Base-by-base conservation (phyloP, 2,329 filamentous ascomycete species). In the Penicillium sp. region DNA sequence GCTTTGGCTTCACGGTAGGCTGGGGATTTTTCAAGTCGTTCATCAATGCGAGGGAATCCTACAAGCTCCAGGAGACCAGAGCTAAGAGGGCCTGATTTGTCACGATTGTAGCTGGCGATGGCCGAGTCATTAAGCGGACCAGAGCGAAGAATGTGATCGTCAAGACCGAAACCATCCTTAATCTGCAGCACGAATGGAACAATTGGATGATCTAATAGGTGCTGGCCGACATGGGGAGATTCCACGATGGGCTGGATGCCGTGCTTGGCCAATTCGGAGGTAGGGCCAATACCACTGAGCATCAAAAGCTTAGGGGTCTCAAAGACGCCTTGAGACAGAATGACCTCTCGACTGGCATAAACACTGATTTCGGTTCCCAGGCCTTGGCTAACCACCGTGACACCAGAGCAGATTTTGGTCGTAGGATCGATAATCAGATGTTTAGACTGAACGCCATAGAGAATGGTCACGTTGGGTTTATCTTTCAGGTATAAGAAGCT, bases 381-480 rank as follows among this genome's bases (percentile, higher is more conserved):
- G 6, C 18, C 33, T 9, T 34, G 31, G 37, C 48, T 37, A 11
- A 48, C 18, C 33, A 83, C 72, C 28, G 79, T 74, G n/a, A 80
- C 76, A 9, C 74, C 75, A 6, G 83, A 77, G 9, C 80, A 80
- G 2, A 67, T 69, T 39, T 72, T 73, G 13, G 65, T 67, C 4
- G 63, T 68, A 39, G 70, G 69, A 46, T 83, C 74, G 50, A 84
- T 77, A 55, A 84, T 71, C 26, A 83, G 67, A 31, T 75, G 72
- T 72, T 83, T 84, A 21, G 81, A 80, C 48, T 79, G 70, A 0
- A 75, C 75, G 3, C 72, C 63, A 0, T 76, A 64, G 2, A 85
- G 62, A 33, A 86, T 73, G 79, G 79, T 14, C 80, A 83, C 0
- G 76, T 82, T 64, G 82, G 74, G 70, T 69, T 85, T 83, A 45